These are phyloP conservation scores for Bipolaris bicolor DNA, from an alignment of 2,329 filamentous ascomycete genomes.

Conservation along the genomic window DNA sequence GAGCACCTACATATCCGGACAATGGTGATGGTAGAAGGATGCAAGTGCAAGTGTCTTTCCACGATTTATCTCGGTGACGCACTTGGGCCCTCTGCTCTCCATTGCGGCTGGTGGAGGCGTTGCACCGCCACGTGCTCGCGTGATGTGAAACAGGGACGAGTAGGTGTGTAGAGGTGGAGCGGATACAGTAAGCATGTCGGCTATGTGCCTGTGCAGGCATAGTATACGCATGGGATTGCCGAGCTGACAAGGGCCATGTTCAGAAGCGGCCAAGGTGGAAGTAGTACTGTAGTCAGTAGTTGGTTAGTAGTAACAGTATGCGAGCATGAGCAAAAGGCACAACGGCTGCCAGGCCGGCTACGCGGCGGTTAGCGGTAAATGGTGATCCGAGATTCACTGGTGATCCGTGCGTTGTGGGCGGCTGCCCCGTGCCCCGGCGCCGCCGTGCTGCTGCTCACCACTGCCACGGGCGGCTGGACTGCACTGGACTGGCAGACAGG, in stretches of 20 bases:
- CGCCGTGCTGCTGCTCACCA: too few species aligned
- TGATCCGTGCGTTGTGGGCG: background rate
- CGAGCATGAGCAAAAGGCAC: background rate
- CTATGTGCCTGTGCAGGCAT: background rate
- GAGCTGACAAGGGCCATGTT: slow-evolving; percentile 1
- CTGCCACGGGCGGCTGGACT: too few species aligned
- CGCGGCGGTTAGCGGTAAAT: slow-evolving; percentile 17
- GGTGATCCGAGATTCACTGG: background rate
- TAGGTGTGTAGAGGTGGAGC: background rate
- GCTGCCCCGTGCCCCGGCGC: background rate
- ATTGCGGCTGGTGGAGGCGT: slow-evolving; percentile 2
- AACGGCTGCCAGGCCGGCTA: slow-evolving; percentile 9
- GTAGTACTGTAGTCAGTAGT: too few species aligned
- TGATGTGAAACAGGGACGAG: slow-evolving; percentile 4
- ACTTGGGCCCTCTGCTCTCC: too few species aligned
- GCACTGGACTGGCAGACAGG: background rate
- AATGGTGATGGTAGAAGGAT: too few species aligned
- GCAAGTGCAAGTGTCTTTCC: too few species aligned
- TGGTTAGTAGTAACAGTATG: too few species aligned
- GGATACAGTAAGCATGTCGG: background rate
- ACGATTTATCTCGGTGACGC: too few species aligned
- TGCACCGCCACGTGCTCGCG: slow-evolving; percentile 14
- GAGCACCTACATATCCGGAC: too few species aligned
- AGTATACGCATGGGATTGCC: background rate
- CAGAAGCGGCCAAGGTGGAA: too few species aligned